These are phyloP conservation scores for Neofusicoccum kwambonambiense DNA, from an alignment of 2,329 filamentous ascomycete species.

Conservation along the genomic window DNA sequence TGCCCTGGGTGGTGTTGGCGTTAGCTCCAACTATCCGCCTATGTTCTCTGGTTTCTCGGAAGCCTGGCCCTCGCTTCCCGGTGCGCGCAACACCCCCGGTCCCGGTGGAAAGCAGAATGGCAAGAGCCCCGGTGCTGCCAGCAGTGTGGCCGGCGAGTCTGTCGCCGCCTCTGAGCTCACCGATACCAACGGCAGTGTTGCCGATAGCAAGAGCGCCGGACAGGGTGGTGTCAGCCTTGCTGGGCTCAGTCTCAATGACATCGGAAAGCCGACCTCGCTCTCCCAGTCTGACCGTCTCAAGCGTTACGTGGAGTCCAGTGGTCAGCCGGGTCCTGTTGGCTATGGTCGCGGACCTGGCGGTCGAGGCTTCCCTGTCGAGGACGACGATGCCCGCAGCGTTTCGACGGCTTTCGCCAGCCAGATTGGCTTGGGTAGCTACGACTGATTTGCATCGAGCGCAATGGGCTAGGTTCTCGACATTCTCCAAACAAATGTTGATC, in stretches of 20 bases:
- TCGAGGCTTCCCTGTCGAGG: slow-evolving; percentile 55
- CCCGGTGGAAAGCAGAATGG: slow-evolving; percentile 60
- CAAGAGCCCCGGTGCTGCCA: slow-evolving; percentile 47
- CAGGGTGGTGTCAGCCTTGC: slow-evolving; percentile 88
- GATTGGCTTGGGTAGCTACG: slow-evolving; percentile 65
- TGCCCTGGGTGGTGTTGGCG: slow-evolving; percentile 78
- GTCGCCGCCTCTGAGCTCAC: slow-evolving; percentile 89
- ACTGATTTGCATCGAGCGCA: slow-evolving; percentile 45
- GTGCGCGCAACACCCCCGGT: slow-evolving; percentile 62
- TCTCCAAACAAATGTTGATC: neutral
- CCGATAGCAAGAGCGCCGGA: slow-evolving; percentile 69
- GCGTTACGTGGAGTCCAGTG: slow-evolving; percentile 86
- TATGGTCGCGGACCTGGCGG: slow-evolving; percentile 37
- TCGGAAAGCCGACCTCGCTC: slow-evolving; percentile 68
- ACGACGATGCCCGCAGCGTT: slow-evolving; percentile 94
- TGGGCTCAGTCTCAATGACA: slow-evolving; percentile 72
- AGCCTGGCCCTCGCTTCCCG: slow-evolving; percentile 80
- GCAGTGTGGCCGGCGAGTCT: slow-evolving; percentile 87
- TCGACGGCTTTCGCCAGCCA: slow-evolving; percentile 97
- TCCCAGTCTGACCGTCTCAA: slow-evolving; percentile 89
- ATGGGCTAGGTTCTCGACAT: neutral
- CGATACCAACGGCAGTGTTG: slow-evolving; percentile 75
- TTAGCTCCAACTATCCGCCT: slow-evolving; percentile 80
- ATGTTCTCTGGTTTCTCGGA: slow-evolving; percentile 97
- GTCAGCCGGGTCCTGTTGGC: slow-evolving; percentile 49